Conservation (phyloP, 2,329 filamentous ascomycete genomes). For the Emergomyces orientalis region DNA sequence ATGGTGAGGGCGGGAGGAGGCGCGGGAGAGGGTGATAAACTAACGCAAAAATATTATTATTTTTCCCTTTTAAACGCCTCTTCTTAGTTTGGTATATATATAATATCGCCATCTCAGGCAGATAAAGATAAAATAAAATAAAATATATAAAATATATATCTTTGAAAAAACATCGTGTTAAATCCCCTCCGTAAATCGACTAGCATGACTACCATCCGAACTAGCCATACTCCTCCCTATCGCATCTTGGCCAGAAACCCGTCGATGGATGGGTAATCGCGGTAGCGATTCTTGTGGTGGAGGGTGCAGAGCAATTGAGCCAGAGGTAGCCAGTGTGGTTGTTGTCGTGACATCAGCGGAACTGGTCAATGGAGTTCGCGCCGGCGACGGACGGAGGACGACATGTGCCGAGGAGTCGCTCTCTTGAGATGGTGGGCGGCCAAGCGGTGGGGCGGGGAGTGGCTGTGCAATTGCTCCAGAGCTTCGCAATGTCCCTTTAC, state of each 20-base stretch:
- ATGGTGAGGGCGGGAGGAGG: too few relatives aligned
- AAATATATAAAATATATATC: neutral
- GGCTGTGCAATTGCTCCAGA: constrained; percentile 3
- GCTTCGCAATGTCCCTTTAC: constrained; percentile 6
- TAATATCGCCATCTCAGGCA: neutral
- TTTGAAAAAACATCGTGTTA: constrained; percentile 9
- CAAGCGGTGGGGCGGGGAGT: constrained; percentile 14
- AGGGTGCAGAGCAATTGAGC: constrained; percentile 22
- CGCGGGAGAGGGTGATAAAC: too few relatives aligned
- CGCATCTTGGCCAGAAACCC: constrained; percentile 27
- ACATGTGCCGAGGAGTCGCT: constrained; percentile 23
- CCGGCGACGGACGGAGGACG: constrained; percentile 36
- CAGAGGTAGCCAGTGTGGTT: constrained; percentile 20
- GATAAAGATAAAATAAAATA: neutral
- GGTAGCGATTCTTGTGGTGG: constrained; percentile 13
- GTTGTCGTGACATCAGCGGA: constrained; percentile 22
- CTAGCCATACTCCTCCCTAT: constrained; percentile 36
- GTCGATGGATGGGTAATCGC: constrained; percentile 13
- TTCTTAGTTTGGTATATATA: neutral
- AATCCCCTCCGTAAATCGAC: constrained; percentile 35
- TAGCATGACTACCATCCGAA: constrained; percentile 38
- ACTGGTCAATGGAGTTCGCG: constrained; percentile 35
- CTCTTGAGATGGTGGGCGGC: constrained; percentile 14
- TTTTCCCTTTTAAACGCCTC: neutral
- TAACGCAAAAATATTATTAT: too few relatives aligned